Base-by-base conservation (phyloP, 2,329 filamentous ascomycete genomes). In the Colletotrichum noveboracense region DNA sequence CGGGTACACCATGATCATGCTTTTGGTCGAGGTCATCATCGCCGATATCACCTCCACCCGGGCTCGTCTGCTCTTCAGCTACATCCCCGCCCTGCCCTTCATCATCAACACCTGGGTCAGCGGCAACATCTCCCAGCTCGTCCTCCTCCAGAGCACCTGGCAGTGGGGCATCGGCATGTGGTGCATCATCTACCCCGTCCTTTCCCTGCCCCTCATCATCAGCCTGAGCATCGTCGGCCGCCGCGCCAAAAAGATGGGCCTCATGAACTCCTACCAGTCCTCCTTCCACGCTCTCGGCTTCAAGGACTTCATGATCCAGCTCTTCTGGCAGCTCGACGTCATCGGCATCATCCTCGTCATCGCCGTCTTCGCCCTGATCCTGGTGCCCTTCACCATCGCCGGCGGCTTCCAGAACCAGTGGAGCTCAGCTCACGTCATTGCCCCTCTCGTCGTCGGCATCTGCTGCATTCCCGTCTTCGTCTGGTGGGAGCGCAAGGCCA, bases 91-190 rank as follows among this genome's bases (percentile, higher is more conserved):
- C 2, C 79, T 87, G 7, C 91, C 91, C 2, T 93, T 91, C 82
- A 85, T 93, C 78, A 89, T 92, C 83, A 93, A 93, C 83, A 91
- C 92, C 2, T 93, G 92, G 92, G 87, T 93, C 6, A 90, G 89
- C 77, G 92, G 92, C 30, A 86, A 93, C 78, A 83, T 93, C 58
- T 86, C 89, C 5, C 74, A 79, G 5, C 84, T 88, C 0, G 89
- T 92, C 3, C 81, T 92, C 2, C 79, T 73, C 1, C 78, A 75
- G 16, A 90, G 89, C 1, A 87, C 83, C 9, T 93, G 92, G 92
- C 83, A 87, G 75, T 93, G 91, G 91, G 92, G 91, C 36, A 87
- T 92, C 36, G 91, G 91, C 78, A 93, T 93, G 91, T 93, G 89
- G 86, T 86, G 85, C 76, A 91, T 93, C 81, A 92, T 93, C 75